Percentiles rank a stretch among this genome's conserved stretches.
Conservation (phyloP, 306 rosid species). For the Pyrus communis region DNA sequence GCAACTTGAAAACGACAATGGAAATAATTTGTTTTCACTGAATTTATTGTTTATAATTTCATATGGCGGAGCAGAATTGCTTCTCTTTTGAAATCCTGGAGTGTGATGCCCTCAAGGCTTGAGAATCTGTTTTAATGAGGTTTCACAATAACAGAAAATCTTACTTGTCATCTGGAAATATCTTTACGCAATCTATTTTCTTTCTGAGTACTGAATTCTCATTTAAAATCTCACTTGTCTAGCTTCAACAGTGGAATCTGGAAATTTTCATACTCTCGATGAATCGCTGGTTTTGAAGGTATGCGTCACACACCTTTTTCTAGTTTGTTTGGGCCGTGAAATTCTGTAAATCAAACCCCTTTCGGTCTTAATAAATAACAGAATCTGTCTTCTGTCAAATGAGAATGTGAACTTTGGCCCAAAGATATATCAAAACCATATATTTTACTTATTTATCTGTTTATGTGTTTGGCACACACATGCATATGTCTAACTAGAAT, state of each 20-base stretch:
- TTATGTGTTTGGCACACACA: background rate
- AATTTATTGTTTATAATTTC: too few species aligned
- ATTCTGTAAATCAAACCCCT: background rate
- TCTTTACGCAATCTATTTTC: background rate
- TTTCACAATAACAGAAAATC: background rate
- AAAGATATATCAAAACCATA: background rate
- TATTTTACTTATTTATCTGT: background rate
- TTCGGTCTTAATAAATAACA: background rate
- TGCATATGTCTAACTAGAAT: slow-evolving; percentile 40
- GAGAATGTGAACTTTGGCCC: background rate
- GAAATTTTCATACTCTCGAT: slow-evolving; percentile 25
- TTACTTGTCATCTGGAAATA: too few species aligned
- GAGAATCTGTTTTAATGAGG: background rate
- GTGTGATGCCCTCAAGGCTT: background rate
- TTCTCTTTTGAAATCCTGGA: background rate
- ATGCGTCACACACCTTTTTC: background rate
- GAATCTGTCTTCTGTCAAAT: background rate
- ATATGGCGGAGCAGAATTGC: background rate
- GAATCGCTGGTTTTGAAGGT: slow-evolving; percentile 41
- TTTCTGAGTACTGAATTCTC: slow-evolving; percentile 12
- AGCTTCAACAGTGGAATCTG: slow-evolving; percentile 40
- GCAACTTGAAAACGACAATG: background rate
- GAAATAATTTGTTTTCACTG: too few species aligned
- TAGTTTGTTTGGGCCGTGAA: background rate
- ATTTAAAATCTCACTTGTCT: slow-evolving; percentile 18